A percentile compares a stretch with the other conserved stretches of the same genome.
These are phyloP conservation scores for Trichoderma semiorbis DNA, from an alignment of 2,329 filamentous ascomycete species.

Conservation along the genomic window DNA sequence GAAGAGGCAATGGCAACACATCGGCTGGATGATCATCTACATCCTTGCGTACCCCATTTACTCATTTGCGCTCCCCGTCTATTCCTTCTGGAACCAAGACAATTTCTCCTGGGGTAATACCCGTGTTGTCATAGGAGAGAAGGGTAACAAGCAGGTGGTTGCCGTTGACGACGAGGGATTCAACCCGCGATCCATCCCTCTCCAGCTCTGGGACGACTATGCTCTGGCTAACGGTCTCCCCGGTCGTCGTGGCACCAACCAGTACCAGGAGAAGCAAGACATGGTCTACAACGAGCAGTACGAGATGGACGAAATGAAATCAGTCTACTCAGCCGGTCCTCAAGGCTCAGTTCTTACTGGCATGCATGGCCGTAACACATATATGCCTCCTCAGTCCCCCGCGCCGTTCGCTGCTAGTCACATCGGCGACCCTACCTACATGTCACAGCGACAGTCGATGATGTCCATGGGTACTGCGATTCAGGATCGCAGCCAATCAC, in stretches of 20 bases:
- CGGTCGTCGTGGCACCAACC: slow-evolving; percentile 73
- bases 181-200: slow-evolving; percentile 86
- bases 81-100: slow-evolving; percentile 99
- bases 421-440: slow-evolving; percentile 47
- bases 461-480: slow-evolving; percentile 59
- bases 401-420: slow-evolving; percentile 58
- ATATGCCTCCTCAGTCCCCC: slow-evolving; percentile 81
- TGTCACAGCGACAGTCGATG: slow-evolving; percentile 66
- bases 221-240: slow-evolving; percentile 82
- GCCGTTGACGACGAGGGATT: slow-evolving; percentile 82
- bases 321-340: slow-evolving; percentile 88
- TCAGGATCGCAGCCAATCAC: slow-evolving; percentile 50
- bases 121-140: slow-evolving; percentile 92
- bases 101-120: slow-evolving; percentile 99
- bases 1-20: slow-evolving; percentile 96
- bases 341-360: slow-evolving; percentile 85
- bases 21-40: slow-evolving; percentile 99
- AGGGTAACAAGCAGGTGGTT: slow-evolving; percentile 85
- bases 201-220: slow-evolving; percentile 98
- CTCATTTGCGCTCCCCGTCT: slow-evolving; percentile 84
- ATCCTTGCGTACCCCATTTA: slow-evolving; percentile 93
- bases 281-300: slow-evolving; percentile 72
- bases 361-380: slow-evolving; percentile 68
- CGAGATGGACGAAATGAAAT: slow-evolving; percentile 98
- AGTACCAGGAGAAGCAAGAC: slow-evolving; percentile 66